Conservation (phyloP, 1,139 yeast genomes). For the Meyerozyma athensensis region DNA sequence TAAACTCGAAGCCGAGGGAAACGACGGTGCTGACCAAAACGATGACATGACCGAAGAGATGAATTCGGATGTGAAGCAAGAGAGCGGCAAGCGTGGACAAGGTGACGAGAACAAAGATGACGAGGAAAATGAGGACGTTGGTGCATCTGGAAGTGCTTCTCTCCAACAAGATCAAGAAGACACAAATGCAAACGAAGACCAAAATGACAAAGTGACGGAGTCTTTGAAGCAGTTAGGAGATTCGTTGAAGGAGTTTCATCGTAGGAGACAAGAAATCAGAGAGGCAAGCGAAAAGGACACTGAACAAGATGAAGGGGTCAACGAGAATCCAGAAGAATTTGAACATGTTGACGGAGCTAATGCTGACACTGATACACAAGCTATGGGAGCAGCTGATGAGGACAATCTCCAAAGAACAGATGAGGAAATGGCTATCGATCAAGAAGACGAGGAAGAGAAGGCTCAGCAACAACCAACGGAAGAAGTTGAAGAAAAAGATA, state of each 20-base stretch:
- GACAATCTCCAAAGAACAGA: constrained; percentile 76
- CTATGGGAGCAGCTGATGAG: constrained; percentile 82
- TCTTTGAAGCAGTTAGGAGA: constrained; percentile 87
- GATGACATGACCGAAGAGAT: constrained; percentile 47
- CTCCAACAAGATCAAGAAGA: constrained; percentile 41
- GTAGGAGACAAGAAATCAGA: constrained; percentile 80
- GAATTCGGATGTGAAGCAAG: constrained; percentile 62
- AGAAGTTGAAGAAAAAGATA: constrained; percentile 18
- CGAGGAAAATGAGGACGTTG: constrained; percentile 66
- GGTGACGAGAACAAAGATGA: constrained; percentile 70
- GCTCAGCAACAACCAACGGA: constrained; percentile 11
- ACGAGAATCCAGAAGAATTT: constrained; percentile 78
- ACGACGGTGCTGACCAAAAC: constrained; percentile 45
- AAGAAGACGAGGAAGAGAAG: constrained; percentile 32
- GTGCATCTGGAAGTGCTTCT: constrained; percentile 63
- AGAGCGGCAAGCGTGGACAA: constrained; percentile 65
- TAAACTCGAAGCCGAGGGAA: constrained; percentile 46
- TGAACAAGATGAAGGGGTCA: constrained; percentile 44
- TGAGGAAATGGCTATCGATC: constrained; percentile 85
- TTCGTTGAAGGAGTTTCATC: constrained; percentile 84
- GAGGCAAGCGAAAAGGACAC: constrained; percentile 50
- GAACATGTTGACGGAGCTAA: constrained; percentile 87
- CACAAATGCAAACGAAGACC: constrained; percentile 43
- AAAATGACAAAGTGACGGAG: constrained; percentile 72
- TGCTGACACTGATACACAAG: constrained; percentile 77